Conservation (phyloP, 2,329 filamentous ascomycete genomes). For the Diaporthe humulicola region DNA sequence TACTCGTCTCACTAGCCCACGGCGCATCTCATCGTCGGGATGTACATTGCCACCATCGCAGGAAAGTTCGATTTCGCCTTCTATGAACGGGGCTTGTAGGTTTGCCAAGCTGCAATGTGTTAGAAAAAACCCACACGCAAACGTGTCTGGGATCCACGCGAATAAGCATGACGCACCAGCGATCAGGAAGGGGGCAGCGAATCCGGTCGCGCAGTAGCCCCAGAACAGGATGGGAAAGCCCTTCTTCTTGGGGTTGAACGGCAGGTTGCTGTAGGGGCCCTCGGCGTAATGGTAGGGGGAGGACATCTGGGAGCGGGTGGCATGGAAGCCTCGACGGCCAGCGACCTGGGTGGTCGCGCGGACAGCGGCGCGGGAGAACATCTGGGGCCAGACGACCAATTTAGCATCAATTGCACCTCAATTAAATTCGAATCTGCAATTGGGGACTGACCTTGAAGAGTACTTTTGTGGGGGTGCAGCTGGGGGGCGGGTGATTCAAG, state of each 20-base stretch:
- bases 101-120: constrained; percentile 62
- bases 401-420: constrained; percentile 54
- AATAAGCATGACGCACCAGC: constrained; percentile 62
- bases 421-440: background rate
- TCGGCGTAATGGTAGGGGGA: constrained; percentile 99
- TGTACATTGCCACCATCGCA: constrained; percentile 27
- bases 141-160: background rate
- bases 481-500: constrained; percentile 15
- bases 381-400: constrained; percentile 64
- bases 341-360: constrained; percentile 68
- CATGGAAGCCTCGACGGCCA: constrained; percentile 93
- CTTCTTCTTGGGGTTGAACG: constrained; percentile 95
- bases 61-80: constrained; percentile 9
- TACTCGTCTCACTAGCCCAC: constrained; percentile 28
- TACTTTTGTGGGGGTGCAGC: constrained; percentile 11
- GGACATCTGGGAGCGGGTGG: constrained; percentile 84
- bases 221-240: constrained; percentile 89
- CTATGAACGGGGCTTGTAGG: constrained; percentile 61
- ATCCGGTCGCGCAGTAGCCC: constrained; percentile 72
- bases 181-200: constrained; percentile 75
- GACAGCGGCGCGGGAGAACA: constrained; percentile 81
- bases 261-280: constrained; percentile 93
- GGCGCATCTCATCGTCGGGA: constrained; percentile 36
- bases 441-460: constrained; percentile 29
- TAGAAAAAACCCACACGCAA: constrained; percentile 36